Evolutionary conservation across 2,329 filamentous ascomycete species (phyloP).

Genomic region (Thielaviopsis ethacetica): DNA sequence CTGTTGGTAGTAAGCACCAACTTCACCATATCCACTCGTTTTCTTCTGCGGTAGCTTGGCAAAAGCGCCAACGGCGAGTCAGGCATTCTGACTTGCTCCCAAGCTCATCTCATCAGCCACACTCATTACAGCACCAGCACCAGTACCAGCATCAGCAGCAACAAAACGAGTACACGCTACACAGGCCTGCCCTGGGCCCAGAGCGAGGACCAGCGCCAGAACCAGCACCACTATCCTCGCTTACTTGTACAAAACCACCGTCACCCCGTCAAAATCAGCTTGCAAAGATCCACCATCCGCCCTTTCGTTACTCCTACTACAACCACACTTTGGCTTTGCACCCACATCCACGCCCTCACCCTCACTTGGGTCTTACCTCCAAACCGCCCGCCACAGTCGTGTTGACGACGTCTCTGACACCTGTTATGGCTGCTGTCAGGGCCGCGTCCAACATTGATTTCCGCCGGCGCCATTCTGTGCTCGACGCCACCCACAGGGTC

Average conservation of each 20-base stretch:
- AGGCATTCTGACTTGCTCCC: not conserved
- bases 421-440: constrained; percentile 8
- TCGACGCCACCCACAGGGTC: constrained; percentile 6
- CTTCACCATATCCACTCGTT: not conserved
- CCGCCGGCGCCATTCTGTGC: constrained; percentile 8
- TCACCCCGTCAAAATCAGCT: not conserved
- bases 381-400: not conserved
- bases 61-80: not conserved
- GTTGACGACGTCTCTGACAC: not conserved
- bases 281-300: not conserved
- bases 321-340: not conserved
- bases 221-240: not conserved
- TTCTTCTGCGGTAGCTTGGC: constrained; percentile 7
- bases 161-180: too few species aligned
- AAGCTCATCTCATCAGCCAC: not conserved
- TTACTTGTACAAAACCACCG: not conserved
- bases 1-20: not conserved
- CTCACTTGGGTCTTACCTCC: not conserved
- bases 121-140: not conserved
- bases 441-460: constrained; percentile 7
- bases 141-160: not conserved
- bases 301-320: not conserved
- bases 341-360: not conserved
- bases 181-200: too few species aligned
- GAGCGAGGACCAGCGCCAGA: too few species aligned